Conservation (phyloP, 1,284 basidiomycete species). For the Cutaneotrichosporon daszewskae region DNA sequence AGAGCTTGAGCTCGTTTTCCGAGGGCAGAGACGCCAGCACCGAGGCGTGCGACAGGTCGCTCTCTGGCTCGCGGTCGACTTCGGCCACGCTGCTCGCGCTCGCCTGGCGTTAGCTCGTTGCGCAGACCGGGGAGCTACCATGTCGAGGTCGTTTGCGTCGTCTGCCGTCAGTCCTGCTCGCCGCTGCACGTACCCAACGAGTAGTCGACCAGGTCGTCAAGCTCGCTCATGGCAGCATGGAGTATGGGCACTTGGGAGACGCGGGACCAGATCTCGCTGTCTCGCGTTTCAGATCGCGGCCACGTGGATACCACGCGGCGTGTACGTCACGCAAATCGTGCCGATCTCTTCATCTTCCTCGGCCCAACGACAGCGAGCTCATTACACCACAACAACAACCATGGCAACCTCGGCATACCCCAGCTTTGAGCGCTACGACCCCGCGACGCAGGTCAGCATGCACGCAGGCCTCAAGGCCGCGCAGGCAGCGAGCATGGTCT, state of each 20-base stretch:
- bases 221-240: too few species aligned
- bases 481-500: slow-evolving; percentile 34
- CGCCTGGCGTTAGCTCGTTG: neutral
- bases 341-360: too few species aligned
- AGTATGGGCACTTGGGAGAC: too few species aligned
- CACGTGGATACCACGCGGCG: too few species aligned
- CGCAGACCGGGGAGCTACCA: slow-evolving; percentile 3
- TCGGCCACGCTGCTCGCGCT: neutral
- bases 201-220: slow-evolving; percentile 15
- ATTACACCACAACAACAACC: neutral
- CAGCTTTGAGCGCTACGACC: slow-evolving; percentile 19
- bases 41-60: neutral
- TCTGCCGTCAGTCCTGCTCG: slow-evolving; percentile 3
- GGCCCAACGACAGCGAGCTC: too few species aligned
- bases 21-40: slow-evolving; percentile 14
- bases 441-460: slow-evolving; percentile 27
- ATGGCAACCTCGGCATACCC: slow-evolving; percentile 36
- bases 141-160: slow-evolving; percentile 16
- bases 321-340: too few species aligned
- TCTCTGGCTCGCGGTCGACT: slow-evolving; percentile 3
- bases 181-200: slow-evolving; percentile 7
- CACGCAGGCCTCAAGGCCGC: slow-evolving; percentile 35
- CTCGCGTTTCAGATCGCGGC: too few species aligned
- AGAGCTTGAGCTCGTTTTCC: slow-evolving; percentile 30
- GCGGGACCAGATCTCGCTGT: too few species aligned